Conservation (phyloP, 306 rosid genomes). For the Herpetospermum pedunculosum region DNA sequence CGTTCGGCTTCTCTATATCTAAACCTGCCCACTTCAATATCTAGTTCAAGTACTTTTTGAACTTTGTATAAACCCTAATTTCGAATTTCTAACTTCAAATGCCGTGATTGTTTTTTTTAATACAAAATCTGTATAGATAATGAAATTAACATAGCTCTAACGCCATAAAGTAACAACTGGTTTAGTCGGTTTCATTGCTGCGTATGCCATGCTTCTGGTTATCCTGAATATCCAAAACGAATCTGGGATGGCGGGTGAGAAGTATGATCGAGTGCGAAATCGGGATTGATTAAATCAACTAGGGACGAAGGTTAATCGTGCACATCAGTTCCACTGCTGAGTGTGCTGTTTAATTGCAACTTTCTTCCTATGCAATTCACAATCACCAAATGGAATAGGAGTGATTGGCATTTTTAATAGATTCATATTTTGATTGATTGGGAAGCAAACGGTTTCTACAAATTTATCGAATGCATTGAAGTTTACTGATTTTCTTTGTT, state of each 20-base stretch:
- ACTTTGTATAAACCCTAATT: neutral
- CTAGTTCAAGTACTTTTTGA: neutral
- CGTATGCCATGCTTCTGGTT: constrained; percentile 35
- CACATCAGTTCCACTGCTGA: neutral
- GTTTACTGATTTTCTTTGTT: neutral
- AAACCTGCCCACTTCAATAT: neutral
- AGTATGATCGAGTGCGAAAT: no score
- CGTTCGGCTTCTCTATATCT: neutral
- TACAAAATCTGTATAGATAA: neutral
- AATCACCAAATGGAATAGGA: neutral
- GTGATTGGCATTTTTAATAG: neutral
- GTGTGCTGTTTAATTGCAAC: neutral
- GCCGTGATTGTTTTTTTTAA: neutral
- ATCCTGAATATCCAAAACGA: neutral
- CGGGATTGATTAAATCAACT: neutral
- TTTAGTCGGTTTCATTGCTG: constrained; percentile 54
- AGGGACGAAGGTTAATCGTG: neutral
- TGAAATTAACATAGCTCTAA: neutral
- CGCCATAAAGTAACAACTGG: constrained; percentile 17
- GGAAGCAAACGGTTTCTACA: neutral
- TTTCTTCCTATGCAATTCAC: neutral
- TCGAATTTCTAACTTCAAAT: neutral
- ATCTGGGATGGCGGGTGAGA: no score
- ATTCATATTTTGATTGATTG: neutral
- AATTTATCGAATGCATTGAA: neutral